phyloP scores from a whole-genome alignment of 306 rosid species.

The Dalbergia oliveri region DNA sequence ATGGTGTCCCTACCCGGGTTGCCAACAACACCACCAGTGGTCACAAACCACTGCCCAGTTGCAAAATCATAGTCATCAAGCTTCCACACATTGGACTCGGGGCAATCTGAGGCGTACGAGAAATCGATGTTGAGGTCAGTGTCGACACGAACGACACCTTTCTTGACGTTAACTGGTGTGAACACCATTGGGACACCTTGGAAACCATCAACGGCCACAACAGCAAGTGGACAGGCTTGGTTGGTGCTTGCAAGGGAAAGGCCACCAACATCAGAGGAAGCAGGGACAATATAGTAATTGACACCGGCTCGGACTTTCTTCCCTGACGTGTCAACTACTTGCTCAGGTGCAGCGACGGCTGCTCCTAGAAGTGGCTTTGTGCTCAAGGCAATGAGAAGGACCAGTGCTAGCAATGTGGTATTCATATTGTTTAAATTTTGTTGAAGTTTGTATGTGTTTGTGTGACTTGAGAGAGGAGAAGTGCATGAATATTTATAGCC shows the following conservation, averaged over 20 bases:
- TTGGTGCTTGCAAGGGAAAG: background rate
- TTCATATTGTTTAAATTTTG: constrained; percentile 24
- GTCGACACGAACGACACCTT: constrained; percentile 34
- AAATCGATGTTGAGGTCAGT: constrained; percentile 54
- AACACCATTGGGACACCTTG: constrained; percentile 31
- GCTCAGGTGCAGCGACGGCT: constrained; percentile 2
- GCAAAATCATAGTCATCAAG: constrained; percentile 24
- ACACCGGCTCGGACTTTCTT: background rate
- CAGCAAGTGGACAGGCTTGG: background rate
- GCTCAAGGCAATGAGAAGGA: constrained; percentile 7
- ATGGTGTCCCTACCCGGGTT: constrained; percentile 40
- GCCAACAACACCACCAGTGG: constrained; percentile 45
- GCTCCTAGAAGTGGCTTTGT: constrained; percentile 14
- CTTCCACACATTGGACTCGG: constrained; percentile 48
- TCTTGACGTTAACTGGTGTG: constrained; percentile 29
- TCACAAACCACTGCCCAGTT: constrained; percentile 44
- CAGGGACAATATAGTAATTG: constrained; percentile 40
- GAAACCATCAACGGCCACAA: background rate
- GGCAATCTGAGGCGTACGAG: constrained; percentile 22
- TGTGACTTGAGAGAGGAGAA: background rate
- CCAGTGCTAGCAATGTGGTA: background rate
- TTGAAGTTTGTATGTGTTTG: background rate
- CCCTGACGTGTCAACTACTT: no score
- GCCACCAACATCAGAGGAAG: background rate
- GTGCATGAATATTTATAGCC: background rate